phyloP scores from a whole-genome alignment of 345 rosid species.

The Leavenworthia alabamica region DNA sequence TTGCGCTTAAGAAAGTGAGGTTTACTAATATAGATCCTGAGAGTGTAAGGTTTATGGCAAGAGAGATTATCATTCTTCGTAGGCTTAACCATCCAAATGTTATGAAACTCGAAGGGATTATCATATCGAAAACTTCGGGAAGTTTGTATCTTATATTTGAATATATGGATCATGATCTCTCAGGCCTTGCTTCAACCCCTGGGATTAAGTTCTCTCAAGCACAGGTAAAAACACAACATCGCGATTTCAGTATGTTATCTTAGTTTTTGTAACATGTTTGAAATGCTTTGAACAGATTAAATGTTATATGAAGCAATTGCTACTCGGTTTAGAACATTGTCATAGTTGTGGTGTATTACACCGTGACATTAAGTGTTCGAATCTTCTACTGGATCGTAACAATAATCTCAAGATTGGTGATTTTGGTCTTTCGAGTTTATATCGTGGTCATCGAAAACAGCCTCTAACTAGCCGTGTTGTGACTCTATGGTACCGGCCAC shows the following conservation, averaged over 20 bases:
- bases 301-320: constrained; percentile 62
- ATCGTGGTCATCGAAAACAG: constrained; percentile 30
- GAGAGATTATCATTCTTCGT: constrained; percentile 59
- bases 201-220: constrained; percentile 52
- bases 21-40: constrained; percentile 70
- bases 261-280: background rate
- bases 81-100: constrained; percentile 65
- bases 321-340: constrained; percentile 60
- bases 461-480: constrained; percentile 39
- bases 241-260: background rate
- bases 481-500: constrained; percentile 38
- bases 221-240: constrained; percentile 41
- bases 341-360: constrained; percentile 61
- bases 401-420: constrained; percentile 63
- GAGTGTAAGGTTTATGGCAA: constrained; percentile 68
- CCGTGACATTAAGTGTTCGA: constrained; percentile 65
- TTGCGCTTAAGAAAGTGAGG: constrained; percentile 64
- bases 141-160: constrained; percentile 63
- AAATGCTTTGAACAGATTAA: constrained; percentile 39
- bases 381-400: constrained; percentile 47
- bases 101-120: constrained; percentile 64
- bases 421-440: constrained; percentile 57
- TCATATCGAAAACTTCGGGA: constrained; percentile 51
- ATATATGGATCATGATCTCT: constrained; percentile 72
- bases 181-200: constrained; percentile 52